Conservation (phyloP, 495 filamentous ascomycete genomes). For the Talaromyces nanjingensis region DNA sequence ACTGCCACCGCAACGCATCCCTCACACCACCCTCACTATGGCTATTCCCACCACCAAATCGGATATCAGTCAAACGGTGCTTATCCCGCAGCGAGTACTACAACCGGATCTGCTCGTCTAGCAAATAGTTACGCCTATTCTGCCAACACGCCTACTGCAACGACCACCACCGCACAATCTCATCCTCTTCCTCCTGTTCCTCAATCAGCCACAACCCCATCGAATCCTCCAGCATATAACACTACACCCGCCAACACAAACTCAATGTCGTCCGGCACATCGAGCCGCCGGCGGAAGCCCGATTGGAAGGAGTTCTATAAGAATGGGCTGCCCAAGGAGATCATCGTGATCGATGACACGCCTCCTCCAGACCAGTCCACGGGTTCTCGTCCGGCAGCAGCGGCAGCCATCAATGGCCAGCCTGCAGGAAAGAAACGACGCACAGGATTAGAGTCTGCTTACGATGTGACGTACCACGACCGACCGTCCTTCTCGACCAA, state of each 20-base stretch:
- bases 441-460: slow-evolving; percentile 53
- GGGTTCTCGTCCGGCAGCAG: slow-evolving; percentile 20
- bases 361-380: slow-evolving; percentile 54
- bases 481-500: slow-evolving; percentile 62
- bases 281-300: slow-evolving; percentile 53
- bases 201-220: slow-evolving; percentile 14
- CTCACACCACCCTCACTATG: slow-evolving; percentile 63
- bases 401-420: slow-evolving; percentile 23
- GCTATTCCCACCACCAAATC: slow-evolving; percentile 58
- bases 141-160: slow-evolving; percentile 37
- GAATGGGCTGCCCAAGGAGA: slow-evolving; percentile 85
- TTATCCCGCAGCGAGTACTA: slow-evolving; percentile 44
- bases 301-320: slow-evolving; percentile 91
- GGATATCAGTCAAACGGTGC: slow-evolving; percentile 46
- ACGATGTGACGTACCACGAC: slow-evolving; percentile 58
- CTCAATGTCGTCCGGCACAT: slow-evolving; percentile 41
- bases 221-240: slow-evolving; percentile 14
- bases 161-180: slow-evolving; percentile 25
- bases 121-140: slow-evolving; percentile 42
- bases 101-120: slow-evolving; percentile 45
- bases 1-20: slow-evolving; percentile 71
- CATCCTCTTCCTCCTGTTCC: slow-evolving; percentile 10
- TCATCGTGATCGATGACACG: slow-evolving; percentile 95
- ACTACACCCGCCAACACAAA: slow-evolving; percentile 13
- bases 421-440: slow-evolving; percentile 60